Base-by-base conservation (phyloP, 2,329 filamentous ascomycete species). In the Aspergillus piperis region DNA sequence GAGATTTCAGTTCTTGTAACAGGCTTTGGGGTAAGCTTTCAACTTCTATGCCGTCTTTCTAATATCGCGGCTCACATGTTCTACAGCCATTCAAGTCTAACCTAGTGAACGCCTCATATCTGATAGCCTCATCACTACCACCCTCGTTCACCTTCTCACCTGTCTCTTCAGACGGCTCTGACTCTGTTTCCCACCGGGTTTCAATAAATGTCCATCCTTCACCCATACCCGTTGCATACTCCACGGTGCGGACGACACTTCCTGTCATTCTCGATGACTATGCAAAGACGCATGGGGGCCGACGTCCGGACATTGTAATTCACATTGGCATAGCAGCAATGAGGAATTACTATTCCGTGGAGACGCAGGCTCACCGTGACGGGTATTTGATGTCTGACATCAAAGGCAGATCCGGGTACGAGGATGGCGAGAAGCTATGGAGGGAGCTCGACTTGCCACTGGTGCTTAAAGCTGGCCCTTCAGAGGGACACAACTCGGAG, bases 321-420 rank as follows among this genome's bases (percentile, higher is more conserved):
- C 91, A 96, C 74, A 89, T 96, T 54, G 92, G 92, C 63, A 92
- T 96, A 84, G 90, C 91, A 0, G 79, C 73, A 71, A 89, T 73
- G 69, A 85, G 78, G 66, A 82, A 74, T 68, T 86, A 85, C 67
- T 96, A 94, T 73, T 84, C 85, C 10, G 79, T 94, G 8, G 92
- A 96, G 78, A 82, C 84, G 10, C 80, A 84, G 38, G 91, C 84
- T 0, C 88, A 90, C 70, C 84, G 90, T 39, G 87, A 90, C 67
- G 88, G 88, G 3, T 96, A 96, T 75, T 77, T 78, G 17, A 83
- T 88, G 67, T 78, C 78, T 19, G 92, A 96, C 72, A 84, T 92
- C n/a, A 87, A 92, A 66, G 86, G 81, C 2, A 58, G 68, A 8
- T 62, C 71, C 1, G 79, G 77, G 1, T 77, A 74, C 57, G 70